Conservation (phyloP, 495 filamentous ascomycete genomes). For the Entonaema liquescens region DNA sequence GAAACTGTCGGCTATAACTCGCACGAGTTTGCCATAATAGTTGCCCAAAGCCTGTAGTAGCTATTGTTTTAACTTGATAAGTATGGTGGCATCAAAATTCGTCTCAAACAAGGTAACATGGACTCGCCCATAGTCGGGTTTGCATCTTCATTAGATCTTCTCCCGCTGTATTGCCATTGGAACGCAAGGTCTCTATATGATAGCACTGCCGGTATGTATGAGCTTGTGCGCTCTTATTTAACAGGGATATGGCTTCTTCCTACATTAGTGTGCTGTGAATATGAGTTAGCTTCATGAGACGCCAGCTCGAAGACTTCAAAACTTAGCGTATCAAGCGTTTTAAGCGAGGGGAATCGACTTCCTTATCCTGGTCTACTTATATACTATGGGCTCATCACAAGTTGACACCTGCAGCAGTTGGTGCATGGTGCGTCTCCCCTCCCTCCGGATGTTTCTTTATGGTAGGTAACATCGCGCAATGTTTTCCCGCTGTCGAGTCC, state of each 20-base stretch:
- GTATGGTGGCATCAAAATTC: neutral
- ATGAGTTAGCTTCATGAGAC: neutral
- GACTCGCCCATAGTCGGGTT: neutral
- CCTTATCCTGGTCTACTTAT: neutral
- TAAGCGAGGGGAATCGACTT: neutral
- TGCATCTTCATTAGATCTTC: neutral
- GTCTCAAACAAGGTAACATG: neutral
- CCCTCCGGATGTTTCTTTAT: neutral
- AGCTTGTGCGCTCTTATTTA: neutral
- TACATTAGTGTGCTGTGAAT: neutral
- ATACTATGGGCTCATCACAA: neutral
- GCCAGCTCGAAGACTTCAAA: neutral
- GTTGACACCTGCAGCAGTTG: neutral
- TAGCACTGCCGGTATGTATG: neutral
- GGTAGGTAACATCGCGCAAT: neutral
- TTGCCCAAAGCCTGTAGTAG: neutral
- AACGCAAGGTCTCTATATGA: neutral
- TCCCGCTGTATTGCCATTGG: neutral
- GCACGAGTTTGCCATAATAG: neutral
- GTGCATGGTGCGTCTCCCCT: neutral
- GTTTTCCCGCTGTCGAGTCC: neutral
- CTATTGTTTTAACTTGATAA: neutral
- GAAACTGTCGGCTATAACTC: neutral
- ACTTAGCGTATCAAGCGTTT: neutral
- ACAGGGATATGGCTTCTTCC: neutral